Evolutionary conservation across 208 protist species (phyloP).

Genomic region (Crithidia fasciculata): DNA sequence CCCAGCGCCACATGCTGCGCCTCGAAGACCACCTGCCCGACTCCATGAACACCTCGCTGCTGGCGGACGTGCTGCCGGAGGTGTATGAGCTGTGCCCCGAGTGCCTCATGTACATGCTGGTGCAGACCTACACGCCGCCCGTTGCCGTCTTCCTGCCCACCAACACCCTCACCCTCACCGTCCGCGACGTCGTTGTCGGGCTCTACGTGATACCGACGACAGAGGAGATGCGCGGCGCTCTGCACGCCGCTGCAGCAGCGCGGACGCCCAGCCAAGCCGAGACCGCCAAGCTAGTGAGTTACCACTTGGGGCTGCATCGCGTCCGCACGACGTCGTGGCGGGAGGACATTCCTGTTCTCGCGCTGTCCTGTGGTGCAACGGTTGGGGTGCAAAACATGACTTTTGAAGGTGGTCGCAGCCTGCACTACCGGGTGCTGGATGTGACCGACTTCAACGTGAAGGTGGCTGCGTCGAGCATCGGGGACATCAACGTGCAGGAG

Average conservation of each 20-base stretch:
- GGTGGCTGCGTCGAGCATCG: slow-evolving; percentile 51
- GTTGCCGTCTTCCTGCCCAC: neutral
- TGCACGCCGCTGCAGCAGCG: neutral
- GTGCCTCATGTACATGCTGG: slow-evolving; percentile 43
- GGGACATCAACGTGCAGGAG: slow-evolving; percentile 27
- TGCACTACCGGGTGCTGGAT: slow-evolving; percentile 34
- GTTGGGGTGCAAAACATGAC: slow-evolving; percentile 31
- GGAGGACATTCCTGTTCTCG: slow-evolving; percentile 12
- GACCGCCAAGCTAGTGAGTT: neutral
- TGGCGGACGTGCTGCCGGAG: slow-evolving; percentile 58
- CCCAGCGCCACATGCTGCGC: slow-evolving; percentile 6
- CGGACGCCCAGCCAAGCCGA: too few relatives aligned
- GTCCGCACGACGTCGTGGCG: neutral
- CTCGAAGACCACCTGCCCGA: slow-evolving; percentile 11
- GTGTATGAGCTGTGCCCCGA: slow-evolving; percentile 55
- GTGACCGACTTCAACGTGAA: slow-evolving; percentile 33
- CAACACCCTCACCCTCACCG: slow-evolving; percentile 7
- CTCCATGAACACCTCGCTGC: slow-evolving; percentile 51
- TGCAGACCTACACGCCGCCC: slow-evolving; percentile 17
- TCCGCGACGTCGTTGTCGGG: slow-evolving; percentile 27
- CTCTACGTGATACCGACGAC: slow-evolving; percentile 32
- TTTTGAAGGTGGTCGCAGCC: slow-evolving; percentile 12
- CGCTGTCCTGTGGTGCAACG: slow-evolving; percentile 6
- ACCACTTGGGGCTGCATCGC: neutral
- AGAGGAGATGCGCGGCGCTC: too few relatives aligned